phyloP scores from a whole-genome alignment of 164 flowering plant genomes.

The Pachysandra terminalis region DNA sequence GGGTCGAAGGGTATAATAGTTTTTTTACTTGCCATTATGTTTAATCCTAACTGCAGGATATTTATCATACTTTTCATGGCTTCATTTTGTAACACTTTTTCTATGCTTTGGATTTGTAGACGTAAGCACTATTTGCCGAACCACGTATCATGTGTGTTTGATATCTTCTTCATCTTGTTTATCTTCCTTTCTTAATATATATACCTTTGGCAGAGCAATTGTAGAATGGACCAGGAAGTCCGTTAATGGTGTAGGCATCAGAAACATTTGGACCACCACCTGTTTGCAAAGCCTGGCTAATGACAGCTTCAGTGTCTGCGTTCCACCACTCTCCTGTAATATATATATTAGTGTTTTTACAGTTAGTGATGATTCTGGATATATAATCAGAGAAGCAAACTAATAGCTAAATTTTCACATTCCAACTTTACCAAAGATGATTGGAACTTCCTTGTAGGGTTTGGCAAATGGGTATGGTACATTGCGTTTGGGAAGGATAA shows the following conservation, averaged over 20 bases:
- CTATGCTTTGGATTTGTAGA: too few species aligned
- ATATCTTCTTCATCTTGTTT: too few species aligned
- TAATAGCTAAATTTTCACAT: not conserved
- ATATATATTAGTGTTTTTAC: too few species aligned
- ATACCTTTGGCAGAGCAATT: conserved; percentile 70
- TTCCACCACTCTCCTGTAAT: conserved; percentile 71
- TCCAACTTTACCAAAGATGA: conserved; percentile 43
- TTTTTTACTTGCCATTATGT: too few species aligned
- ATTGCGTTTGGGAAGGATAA: conserved; percentile 54
- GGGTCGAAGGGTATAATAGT: too few species aligned
- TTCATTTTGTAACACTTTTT: too few species aligned
- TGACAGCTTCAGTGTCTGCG: conserved; percentile 53
- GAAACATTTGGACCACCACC: conserved; percentile 72
- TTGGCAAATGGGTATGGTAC: conserved; percentile 47
- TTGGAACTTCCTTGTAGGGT: conserved; percentile 61
- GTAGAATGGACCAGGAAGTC: conserved; percentile 65
- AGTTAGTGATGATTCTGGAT: too few species aligned
- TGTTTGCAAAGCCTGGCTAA: conserved; percentile 51
- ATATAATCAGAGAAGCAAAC: not conserved
- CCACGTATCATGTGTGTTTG: too few species aligned
- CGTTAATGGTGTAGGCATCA: conserved; percentile 76
- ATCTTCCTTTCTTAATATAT: too few species aligned
- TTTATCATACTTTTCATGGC: too few species aligned
- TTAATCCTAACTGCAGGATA: too few species aligned
- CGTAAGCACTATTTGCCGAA: too few species aligned